Base-by-base conservation (phyloP, 1,284 basidiomycete genomes). In the Chalciporus piperatoides region DNA sequence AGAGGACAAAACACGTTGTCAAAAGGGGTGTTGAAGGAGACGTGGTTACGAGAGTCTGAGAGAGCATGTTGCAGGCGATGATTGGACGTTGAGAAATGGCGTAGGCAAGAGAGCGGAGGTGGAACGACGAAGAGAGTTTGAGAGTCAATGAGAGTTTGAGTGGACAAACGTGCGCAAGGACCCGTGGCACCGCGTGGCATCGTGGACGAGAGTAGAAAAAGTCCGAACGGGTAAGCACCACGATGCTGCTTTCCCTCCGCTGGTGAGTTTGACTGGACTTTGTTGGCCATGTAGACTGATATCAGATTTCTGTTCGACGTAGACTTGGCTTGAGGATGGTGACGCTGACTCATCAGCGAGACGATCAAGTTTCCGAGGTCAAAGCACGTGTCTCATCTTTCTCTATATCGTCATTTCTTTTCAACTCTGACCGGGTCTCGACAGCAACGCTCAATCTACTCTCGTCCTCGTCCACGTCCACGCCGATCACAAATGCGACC, bases 151-250 rank as follows among this genome's bases (percentile, higher is more conserved):
- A 33, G 21, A 35, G 33, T 35, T 41, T 46, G 44, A 61, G 53
- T 57, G 54, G 55, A 62, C 63, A 63, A 69, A 65, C 63, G 63
- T 65, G 63, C 67, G 67, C 64, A 15, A 46, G 53, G 67, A 65
- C 63, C 67, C 63, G 39, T 62, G 67, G 41, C 67, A 65, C 67
- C 65, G 62, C 52, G 17, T 46, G 46, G 49, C 52, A 52, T 54
- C 51, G 58, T 54, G 62, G 47, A 32, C 2, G 12, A 33, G n/a
- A 35, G 25, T 63, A 68, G 54, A 68, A 68, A 67, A 63, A 39
- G 54, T 38, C 39, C 24, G 51, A 44, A 49, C 49, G 53, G 53
- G 53, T 52, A 52, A 42, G 48, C 4, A 25, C 25, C 7, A 25
- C 10, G 45, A 33, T 33, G 49, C 37, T 37, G 32, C 35, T 53